These are phyloP conservation scores for Phytophthora sp. DNA, from an alignment of 352 stramenopile genomes.

Conservation along the genomic window DNA sequence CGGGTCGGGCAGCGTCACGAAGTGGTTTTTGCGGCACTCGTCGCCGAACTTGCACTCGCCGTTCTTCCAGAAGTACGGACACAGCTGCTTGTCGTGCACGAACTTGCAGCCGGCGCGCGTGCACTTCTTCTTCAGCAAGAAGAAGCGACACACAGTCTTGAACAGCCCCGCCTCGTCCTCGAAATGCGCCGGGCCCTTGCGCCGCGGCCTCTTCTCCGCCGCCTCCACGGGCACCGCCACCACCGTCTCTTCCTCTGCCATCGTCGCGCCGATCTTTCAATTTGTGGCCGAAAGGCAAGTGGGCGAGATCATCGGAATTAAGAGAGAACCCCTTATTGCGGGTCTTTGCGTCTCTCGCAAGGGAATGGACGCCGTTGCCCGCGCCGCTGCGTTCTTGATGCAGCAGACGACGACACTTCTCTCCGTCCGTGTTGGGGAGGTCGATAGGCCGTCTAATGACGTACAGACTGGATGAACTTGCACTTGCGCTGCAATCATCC, in stretches of 20 bases:
- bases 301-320: no score
- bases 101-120: slow-evolving; percentile 38
- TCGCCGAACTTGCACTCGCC: slow-evolving; percentile 60
- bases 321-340: no score
- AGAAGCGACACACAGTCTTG: slow-evolving; percentile 66
- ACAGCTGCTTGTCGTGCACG: slow-evolving; percentile 67
- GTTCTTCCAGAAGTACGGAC: slow-evolving; percentile 47
- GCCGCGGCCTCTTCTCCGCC: background rate
- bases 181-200: slow-evolving; percentile 35
- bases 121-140: slow-evolving; percentile 52
- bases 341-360: no score
- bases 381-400: no score
- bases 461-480: no score
- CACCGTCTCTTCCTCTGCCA: slow-evolving; percentile 14
- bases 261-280: slow-evolving; percentile 12
- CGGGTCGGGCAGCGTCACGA: slow-evolving; percentile 36
- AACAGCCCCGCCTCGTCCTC: slow-evolving; percentile 61
- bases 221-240: background rate
- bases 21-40: slow-evolving; percentile 67
- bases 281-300: no score
- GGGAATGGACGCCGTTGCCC: no score
- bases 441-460: no score
- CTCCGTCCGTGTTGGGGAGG: no score
- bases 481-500: no score
- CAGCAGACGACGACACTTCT: no score